Conservation (phyloP, 1,284 basidiomycete species). For the Pseudozyma pruni region DNA sequence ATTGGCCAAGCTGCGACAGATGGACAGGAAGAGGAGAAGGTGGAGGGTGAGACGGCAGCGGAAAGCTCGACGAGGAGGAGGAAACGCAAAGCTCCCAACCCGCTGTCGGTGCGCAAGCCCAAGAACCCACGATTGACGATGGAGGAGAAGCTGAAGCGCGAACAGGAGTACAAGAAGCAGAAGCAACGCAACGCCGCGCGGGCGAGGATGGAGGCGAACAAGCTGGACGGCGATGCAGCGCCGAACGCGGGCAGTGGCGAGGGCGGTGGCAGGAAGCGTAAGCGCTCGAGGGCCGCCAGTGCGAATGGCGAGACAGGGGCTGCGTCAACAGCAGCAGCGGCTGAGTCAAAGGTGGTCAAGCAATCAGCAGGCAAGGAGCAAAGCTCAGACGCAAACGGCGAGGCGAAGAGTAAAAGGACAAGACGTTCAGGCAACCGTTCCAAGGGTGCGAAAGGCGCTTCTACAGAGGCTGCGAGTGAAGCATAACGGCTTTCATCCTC, state of each 20-base stretch:
- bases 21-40: constrained; percentile 72
- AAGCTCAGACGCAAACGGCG: constrained; percentile 2
- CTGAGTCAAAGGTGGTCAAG: background rate
- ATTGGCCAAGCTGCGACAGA: constrained; percentile 56
- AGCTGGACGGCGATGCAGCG: constrained; percentile 6
- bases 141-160: constrained; percentile 36
- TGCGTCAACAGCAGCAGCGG: background rate
- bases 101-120: constrained; percentile 88
- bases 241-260: background rate
- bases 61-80: constrained; percentile 6
- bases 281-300: background rate
- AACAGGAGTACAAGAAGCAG: constrained; percentile 70
- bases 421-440: background rate
- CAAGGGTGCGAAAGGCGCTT: background rate
- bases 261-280: constrained; percentile 11
- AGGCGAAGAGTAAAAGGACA: constrained; percentile 2
- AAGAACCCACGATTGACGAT: constrained; percentile 41
- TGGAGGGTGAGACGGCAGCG: background rate
- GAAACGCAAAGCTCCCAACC: constrained; percentile 81
- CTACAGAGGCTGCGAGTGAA: constrained; percentile 16
- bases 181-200: constrained; percentile 33
- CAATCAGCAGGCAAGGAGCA: too few relatives aligned
- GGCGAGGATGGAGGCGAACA: constrained; percentile 16
- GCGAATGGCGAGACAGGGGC: background rate
- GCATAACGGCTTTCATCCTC: too few relatives aligned